Evolutionary conservation across 805 yeast species (phyloP), one percentile per base, ranked within the genome.

Genomic region (Saturnispora besseyi): DNA sequence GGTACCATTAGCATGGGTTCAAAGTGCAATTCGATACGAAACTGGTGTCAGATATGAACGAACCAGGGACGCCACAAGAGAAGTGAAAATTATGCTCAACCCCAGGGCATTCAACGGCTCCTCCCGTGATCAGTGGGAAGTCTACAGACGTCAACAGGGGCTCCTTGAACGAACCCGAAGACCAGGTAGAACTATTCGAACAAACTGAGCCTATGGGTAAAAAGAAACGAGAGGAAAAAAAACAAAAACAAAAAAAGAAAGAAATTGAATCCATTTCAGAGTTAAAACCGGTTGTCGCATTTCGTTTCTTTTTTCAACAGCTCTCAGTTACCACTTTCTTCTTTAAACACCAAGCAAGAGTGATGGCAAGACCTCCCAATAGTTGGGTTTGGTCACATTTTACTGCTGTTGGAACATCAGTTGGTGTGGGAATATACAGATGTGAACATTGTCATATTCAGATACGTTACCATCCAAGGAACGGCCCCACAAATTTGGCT

Each of bases 91-190:
- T 8, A 84, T 87, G 9, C 70, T 93, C 49, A 83, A 84, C 51
- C 85, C 97, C 3, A 71, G 96, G 46, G 82, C 82, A 1, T 93
- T 91, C 66, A 79, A 79, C 52, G 81, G 93, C 0, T 90, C 85
- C 45, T 78, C 85, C 6, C 75, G 96, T 54, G 96, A 90, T 63
- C 90, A 88, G 9, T 91, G 99, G 98, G 99, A 91, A 60, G 65
- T 88, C 38, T 91, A 90, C 60, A 69, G 99, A 52, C 87, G 86
- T 57, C 97, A 90, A 63, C 93, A 89, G 62, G 93, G 98, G 97
- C 79, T 81, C 22, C 75, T 84, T 57, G 96, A 89, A 62, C 86
- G 87, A 1, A 77, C 79, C 2, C 74, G 88, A 56, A 70, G 89
- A 54, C 66, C 37, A 30, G 18, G 13, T 12, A 31, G 36, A n/a